Percentiles rank a stretch among this genome's conserved stretches.
phyloP scores from a whole-genome alignment of 345 rosid genomes.

The Cardamine occulta region DNA sequence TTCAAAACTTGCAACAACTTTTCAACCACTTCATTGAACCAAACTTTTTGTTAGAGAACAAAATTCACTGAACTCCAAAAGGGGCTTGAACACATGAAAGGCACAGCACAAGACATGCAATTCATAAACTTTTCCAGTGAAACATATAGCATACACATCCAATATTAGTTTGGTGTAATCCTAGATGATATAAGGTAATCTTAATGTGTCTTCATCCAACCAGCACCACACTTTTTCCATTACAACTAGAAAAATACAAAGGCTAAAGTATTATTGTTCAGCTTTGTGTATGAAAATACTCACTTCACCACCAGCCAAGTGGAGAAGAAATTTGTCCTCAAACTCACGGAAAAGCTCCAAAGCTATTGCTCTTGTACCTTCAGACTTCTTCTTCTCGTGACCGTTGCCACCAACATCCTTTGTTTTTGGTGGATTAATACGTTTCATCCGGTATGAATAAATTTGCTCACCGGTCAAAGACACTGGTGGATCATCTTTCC shows the following conservation, averaged over 20 bases:
- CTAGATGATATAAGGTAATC: neutral
- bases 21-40: constrained; percentile 89
- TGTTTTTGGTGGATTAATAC: no score
- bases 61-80: neutral
- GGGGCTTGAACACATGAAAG: constrained; percentile 5
- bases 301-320: constrained; percentile 88
- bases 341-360: constrained; percentile 96
- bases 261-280: constrained; percentile 12
- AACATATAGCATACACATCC: neutral
- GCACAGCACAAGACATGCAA: constrained; percentile 18
- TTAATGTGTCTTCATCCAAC: neutral
- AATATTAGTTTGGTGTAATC: neutral
- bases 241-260: neutral
- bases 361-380: constrained; percentile 91
- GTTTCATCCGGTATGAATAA: no score
- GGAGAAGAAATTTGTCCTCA: constrained; percentile 91
- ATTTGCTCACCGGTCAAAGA: no score
- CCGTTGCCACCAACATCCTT: no score
- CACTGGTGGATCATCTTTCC: no score
- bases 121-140: neutral
- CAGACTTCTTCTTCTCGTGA: no score
- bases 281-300: constrained; percentile 42
- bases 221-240: constrained; percentile 8
- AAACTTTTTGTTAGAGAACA: constrained; percentile 12
- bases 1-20: constrained; percentile 93